phyloP scores from a whole-genome alignment of 768 basidiomycete species.

The Leccinum subgranulosum region DNA sequence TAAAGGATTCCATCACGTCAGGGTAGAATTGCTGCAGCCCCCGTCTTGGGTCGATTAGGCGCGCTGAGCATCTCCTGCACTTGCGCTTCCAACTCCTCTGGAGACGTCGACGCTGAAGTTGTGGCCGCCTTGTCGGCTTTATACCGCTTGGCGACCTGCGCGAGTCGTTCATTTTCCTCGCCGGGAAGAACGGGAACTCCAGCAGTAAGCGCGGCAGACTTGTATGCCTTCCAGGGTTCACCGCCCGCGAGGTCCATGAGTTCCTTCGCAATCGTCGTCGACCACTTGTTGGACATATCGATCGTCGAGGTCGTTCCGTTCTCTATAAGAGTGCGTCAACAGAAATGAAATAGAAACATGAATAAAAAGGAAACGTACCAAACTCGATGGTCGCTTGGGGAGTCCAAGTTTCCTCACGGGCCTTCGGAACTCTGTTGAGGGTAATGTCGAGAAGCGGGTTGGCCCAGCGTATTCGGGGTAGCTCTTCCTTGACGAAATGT shows the following conservation, averaged over 20 bases:
- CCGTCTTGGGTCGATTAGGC: constrained; percentile 32
- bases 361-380: constrained; percentile 42
- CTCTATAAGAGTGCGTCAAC: constrained; percentile 26
- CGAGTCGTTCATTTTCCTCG: constrained; percentile 34
- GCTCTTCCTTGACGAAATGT: constrained; percentile 76
- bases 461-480: constrained; percentile 73
- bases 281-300: constrained; percentile 65
- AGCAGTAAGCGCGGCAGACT: constrained; percentile 41
- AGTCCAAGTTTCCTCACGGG: constrained; percentile 51
- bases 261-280: constrained; percentile 62
- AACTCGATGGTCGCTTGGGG: constrained; percentile 62
- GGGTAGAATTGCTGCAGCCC: constrained; percentile 39
- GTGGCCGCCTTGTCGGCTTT: background rate
- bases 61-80: constrained; percentile 31
- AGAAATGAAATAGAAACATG: background rate
- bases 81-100: constrained; percentile 21
- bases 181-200: constrained; percentile 50
- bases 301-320: constrained; percentile 47
- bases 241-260: constrained; percentile 68
- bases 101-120: constrained; percentile 8
- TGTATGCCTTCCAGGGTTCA: constrained; percentile 55
- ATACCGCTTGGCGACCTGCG: constrained; percentile 10
- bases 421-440: constrained; percentile 54
- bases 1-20: background rate
- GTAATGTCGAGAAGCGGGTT: constrained; percentile 66